These are phyloP conservation scores for Fraxinus floribunda DNA, from an alignment of 305 asterid genomes.

Conservation along the genomic window DNA sequence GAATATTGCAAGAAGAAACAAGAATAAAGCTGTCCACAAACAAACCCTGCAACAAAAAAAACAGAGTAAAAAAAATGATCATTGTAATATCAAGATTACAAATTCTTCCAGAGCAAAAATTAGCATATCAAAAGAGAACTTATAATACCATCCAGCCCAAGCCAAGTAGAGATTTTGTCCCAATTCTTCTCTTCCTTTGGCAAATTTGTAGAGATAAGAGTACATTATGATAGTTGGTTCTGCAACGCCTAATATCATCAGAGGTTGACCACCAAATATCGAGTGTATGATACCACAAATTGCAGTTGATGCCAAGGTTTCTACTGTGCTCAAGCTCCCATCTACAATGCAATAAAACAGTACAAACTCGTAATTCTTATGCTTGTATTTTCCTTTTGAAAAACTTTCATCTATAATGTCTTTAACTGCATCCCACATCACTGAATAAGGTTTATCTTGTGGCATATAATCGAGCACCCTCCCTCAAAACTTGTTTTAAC, in stretches of 20 bases:
- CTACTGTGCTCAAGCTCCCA: slow-evolving; percentile 66
- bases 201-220: slow-evolving; percentile 62
- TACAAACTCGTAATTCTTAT: neutral
- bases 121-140: neutral
- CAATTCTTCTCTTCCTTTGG: slow-evolving; percentile 46
- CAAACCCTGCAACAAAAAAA: slow-evolving; percentile 58
- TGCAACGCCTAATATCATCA: slow-evolving; percentile 82
- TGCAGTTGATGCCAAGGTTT: slow-evolving; percentile 79
- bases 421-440: neutral
- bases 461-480: neutral
- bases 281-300: slow-evolving; percentile 79
- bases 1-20: slow-evolving; percentile 68
- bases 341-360: slow-evolving; percentile 30
- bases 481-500: neutral
- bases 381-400: neutral
- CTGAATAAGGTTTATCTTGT: neutral
- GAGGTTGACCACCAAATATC: slow-evolving; percentile 77
- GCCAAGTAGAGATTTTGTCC: slow-evolving; percentile 75
- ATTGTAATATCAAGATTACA: neutral
- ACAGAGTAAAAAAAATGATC: neutral
- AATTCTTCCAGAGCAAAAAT: neutral
- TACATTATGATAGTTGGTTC: slow-evolving; percentile 91
- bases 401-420: neutral
- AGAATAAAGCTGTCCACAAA: slow-evolving; percentile 71
- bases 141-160: slow-evolving; percentile 74